phyloP scores from a whole-genome alignment of 2,329 filamentous ascomycete genomes.

The Trichoderma sp. region DNA sequence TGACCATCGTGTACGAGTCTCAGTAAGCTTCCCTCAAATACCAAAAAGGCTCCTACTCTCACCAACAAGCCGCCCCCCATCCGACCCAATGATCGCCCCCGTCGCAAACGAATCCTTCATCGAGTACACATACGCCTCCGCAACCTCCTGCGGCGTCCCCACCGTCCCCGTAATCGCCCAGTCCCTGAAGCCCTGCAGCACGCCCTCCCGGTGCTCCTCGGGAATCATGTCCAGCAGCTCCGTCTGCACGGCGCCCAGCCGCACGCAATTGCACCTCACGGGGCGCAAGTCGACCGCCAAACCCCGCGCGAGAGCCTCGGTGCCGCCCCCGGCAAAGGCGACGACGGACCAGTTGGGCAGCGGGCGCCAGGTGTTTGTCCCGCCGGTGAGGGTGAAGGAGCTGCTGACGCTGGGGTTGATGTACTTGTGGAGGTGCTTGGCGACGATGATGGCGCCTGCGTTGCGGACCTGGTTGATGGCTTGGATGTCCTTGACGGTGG shows the following conservation, averaged over 20 bases:
- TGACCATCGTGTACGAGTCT: too few relatives aligned
- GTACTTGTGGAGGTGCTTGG: slow-evolving; percentile 51
- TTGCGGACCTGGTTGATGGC: slow-evolving; percentile 53
- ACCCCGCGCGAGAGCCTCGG: slow-evolving; percentile 55
- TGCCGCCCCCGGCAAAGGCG: slow-evolving; percentile 51
- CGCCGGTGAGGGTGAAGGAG: slow-evolving; percentile 61
- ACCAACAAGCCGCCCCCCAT: slow-evolving; percentile 35
- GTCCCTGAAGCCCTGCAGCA: slow-evolving; percentile 29
- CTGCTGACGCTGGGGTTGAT: slow-evolving; percentile 46
- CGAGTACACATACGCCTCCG: slow-evolving; percentile 48
- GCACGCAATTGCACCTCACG: slow-evolving; percentile 63
- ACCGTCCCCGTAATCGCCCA: slow-evolving; percentile 33
- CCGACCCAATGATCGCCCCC: slow-evolving; percentile 37
- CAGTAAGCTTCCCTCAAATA: neutral
- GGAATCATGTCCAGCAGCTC: slow-evolving; percentile 40
- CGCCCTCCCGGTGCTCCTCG: slow-evolving; percentile 26
- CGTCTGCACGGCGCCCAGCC: slow-evolving; percentile 57
- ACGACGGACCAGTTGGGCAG: slow-evolving; percentile 54
- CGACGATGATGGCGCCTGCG: slow-evolving; percentile 54
- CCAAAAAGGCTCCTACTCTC: slow-evolving; percentile 27
- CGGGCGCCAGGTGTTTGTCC: slow-evolving; percentile 54
- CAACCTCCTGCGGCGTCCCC: slow-evolving; percentile 45
- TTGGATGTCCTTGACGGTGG: slow-evolving; percentile 46
- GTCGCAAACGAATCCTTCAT: slow-evolving; percentile 48
- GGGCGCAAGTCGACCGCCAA: slow-evolving; percentile 66